phyloP scores from a whole-genome alignment of 1,284 basidiomycete genomes.

The Apiotrichum siamense region DNA sequence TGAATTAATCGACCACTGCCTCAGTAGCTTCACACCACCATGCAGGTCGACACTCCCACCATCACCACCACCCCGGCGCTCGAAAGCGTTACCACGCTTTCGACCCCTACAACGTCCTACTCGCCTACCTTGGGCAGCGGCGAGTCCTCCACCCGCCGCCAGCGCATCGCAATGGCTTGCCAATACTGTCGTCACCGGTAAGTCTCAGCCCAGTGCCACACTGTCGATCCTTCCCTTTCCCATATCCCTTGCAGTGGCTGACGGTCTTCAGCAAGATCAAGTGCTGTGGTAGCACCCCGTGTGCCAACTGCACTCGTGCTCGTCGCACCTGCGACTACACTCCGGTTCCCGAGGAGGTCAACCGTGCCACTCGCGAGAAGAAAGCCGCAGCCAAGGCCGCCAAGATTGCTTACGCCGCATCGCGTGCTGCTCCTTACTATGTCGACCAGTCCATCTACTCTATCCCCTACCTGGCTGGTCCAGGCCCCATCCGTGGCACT shows the following conservation, averaged over 20 bases:
- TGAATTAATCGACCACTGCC: not conserved
- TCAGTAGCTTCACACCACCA: not conserved
- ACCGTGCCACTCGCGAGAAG: slow-evolving; percentile 42
- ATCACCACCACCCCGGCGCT: slow-evolving; percentile 5
- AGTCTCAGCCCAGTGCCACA: slow-evolving; percentile 12
- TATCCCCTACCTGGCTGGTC: slow-evolving; percentile 26
- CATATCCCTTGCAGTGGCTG: not conserved
- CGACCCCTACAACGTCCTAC: slow-evolving; percentile 4
- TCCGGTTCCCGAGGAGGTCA: slow-evolving; percentile 45
- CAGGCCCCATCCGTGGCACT: slow-evolving; percentile 19
- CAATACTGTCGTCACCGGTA: slow-evolving; percentile 44
- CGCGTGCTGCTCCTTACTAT: slow-evolving; percentile 30
- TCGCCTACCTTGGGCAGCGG: slow-evolving; percentile 15
- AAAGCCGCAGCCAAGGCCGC: slow-evolving; percentile 41
- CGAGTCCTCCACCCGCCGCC: slow-evolving; percentile 29
- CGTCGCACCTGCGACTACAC: slow-evolving; percentile 43
- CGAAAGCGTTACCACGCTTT: not conserved
- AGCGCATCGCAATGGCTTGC: slow-evolving; percentile 45
- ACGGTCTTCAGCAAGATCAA: slow-evolving; percentile 40
- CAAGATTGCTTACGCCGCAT: slow-evolving; percentile 20
- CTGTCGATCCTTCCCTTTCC: not conserved
- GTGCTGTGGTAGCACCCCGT: slow-evolving; percentile 44
- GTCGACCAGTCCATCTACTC: slow-evolving; percentile 28
- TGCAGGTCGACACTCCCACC: slow-evolving; percentile 10
- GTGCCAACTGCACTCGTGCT: slow-evolving; percentile 44